Evolutionary conservation across 208 protist species (phyloP), one percentile per base, ranked within the genome.

Genomic region (Polymyxa betae): DNA sequence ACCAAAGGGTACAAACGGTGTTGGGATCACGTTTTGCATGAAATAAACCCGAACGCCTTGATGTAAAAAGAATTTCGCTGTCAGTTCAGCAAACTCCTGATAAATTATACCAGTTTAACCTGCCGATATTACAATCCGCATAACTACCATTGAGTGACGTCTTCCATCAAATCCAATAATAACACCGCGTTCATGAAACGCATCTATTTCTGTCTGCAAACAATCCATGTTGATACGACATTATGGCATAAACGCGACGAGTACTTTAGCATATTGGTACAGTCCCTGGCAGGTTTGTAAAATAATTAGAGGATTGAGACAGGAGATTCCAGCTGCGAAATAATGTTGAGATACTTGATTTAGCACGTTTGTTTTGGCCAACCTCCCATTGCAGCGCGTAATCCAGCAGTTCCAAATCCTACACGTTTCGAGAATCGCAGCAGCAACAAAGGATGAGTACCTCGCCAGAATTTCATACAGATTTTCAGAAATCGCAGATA

Each of bases 201-300:
- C 40, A 5, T 5, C 16, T 38, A 82, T 40, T 16, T 20, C 72
- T 5, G n/a, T 43, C 72, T 82, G n/a, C 5, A n/a, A 40, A 45
- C 35, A 82, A 60, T 29, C 12, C 12, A 60, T 60, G 49, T 60
- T 60, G 24, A 60, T 29, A 5, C 5, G 49, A 29, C 5, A 24
- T 24, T 60, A 24, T 60, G 49, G 49, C 24, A 24, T 60, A 60
- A 24, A 60, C 5, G 5, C 12, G n/a, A 40, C 10, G n/a, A 40
- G 12, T 45, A 82, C 72, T n/a, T 82, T 5, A 45, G 35, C 72
- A 82, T 82, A 82, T 40, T 35, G 72, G 40, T n/a, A 82, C 10
- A 82, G 72, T 12, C 72, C 72, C n/a, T 82, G 72, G n/a, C 72
- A 82, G 5, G 72, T 82, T 82, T 82, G 72, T 5, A 82, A n/a